Base-by-base conservation (phyloP, 495 filamentous ascomycete genomes). In the Neurospora sublineolata region DNA sequence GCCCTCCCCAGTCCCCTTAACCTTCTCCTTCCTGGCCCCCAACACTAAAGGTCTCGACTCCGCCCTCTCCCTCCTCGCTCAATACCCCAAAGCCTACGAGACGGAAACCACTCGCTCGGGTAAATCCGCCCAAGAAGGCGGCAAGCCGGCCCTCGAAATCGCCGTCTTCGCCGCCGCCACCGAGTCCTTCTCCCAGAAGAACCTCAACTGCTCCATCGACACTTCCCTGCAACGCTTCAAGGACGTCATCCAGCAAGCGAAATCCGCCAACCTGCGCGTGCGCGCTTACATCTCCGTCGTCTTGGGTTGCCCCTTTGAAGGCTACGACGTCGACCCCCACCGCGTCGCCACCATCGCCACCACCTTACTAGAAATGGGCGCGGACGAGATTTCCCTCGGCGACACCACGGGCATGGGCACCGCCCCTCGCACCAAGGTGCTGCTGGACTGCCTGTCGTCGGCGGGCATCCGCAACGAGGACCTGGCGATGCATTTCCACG, bases 381-480 rank as follows among this genome's bases (percentile, higher is more conserved):
- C 92, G 4, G 94, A 97, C 76, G 93, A 97, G 82, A 94, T 99
- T 46, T 91, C 91, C 9, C 88, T 99, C 5, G 95, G 93, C 0
- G 95, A 99, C 76, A 99, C 95, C 1, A 98, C 95, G 1, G 95
- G 95, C 9, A 97, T 97, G 92, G 95, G 96, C 7, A 98, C 95
- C 0, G 93, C 90, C 27, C 92, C 93, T 1, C 85, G 90, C 30
- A 95, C 92, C 0, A 84, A 87, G 75, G 87, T 89, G 76, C 84
- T 96, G 46, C 80, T 96, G 71, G 83, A 85, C 70, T 88, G 92
- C 23, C 84, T 97, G 76, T 84, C 85, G 30, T 88, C 89, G 5
- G 92, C 93, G 4, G 93, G 94, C 0, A 89, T 98, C 67, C 84
- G 89, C 58, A 90, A 86, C 41, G 89, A 91, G 75, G 93, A 96